Base-by-base conservation (phyloP, 2,329 filamentous ascomycete genomes). In the Helicocarpus griseus region DNA sequence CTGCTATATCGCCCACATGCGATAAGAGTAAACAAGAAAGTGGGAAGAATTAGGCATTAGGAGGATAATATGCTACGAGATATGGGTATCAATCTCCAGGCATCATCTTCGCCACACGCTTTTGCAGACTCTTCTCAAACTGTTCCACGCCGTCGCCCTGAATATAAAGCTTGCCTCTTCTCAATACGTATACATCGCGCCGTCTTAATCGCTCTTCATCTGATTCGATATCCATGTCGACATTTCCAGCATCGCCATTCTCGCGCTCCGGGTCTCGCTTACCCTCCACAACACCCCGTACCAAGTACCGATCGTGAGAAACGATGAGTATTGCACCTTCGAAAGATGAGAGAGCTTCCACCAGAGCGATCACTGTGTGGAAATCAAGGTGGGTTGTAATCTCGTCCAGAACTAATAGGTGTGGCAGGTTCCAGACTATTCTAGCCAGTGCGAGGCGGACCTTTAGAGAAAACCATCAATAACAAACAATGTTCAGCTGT, bases 331-430 rank as follows among this genome's bases (percentile, higher is more conserved):
- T 77, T 0, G 87, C 87, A 0, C 88, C 88, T 51, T 82, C 77
- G 76, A 86, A 94, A 2, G 70, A 70, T 13, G 77, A 75, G 56
- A 94, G 65, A 2, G 84, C 85, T 22, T 79, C 75, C 0, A 85
- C 76, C 50, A 94, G 68, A 1, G 85, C 86, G 6, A 80, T 78
- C 22, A 91, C 86, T 0, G 86, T 91, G 68, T 93, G 81, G 55
- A 86, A 87, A 64, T 94, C 89, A 38, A 94, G 74, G 71, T 95
- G 89, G 1, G 88, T 91, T 5, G 87, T 93, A 22, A 89, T 83
- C 65, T 89, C 89, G 63, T 91, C 87, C 6, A 91, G 76, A 5
- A 91, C 76, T 2, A 91, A 75, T 52, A 87, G 77, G 57, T 90
- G 86, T 19, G 86, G 86, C 3, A 78, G 73, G 38, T 71, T 72